Evolutionary conservation across 768 basidiomycete species (phyloP), one percentile per base, ranked within the genome.

Genomic region (Lactarius evosmus): DNA sequence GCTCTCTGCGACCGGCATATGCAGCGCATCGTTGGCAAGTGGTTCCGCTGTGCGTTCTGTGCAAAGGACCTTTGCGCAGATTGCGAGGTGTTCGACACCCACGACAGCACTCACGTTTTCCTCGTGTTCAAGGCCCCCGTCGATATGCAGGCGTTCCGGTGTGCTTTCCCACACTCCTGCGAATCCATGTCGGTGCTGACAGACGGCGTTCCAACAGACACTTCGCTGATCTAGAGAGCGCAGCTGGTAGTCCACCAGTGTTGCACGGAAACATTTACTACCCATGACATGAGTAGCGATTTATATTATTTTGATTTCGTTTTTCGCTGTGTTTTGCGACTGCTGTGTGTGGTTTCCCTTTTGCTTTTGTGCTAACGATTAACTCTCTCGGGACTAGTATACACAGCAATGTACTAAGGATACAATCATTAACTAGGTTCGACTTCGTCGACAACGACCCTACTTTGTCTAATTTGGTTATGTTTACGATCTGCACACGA

Each of bases 21-120:
- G 79, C 82, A 80, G 29, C 82, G 80, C 56, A 95, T 97, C 59
- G 76, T 79, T n/a, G 95, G 95, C 17, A 83, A 85, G 68, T 98
- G 95, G 95, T 90, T 87, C 75, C 84, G 89, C 68, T 98, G 95
- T 70, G 93, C 85, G 4, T 92, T 93, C 71, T 97, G 95, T 71
- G 81, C 82, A 7, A 86, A 83, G 68, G 95, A 98, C 72, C 77
- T 96, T n/a, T 97, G 95, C 75, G 85, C 85, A 46, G 81, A 81
- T 33, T 96, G 95, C 69, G 90, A 95, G 73, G 80, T 77, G 52
- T 76, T 89, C 30, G 93, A 93, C 70, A 88, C 88, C 51, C 95
- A 97, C 71, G 83, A 95, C 69, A 79, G 83, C 63, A 85, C 83
- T 1, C 95, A 96, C 71, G 75, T 93, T 49, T 98, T 95, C 74